phyloP scores from a whole-genome alignment of 139 green algal species.

The Chlamydomonas schloesseri region DNA sequence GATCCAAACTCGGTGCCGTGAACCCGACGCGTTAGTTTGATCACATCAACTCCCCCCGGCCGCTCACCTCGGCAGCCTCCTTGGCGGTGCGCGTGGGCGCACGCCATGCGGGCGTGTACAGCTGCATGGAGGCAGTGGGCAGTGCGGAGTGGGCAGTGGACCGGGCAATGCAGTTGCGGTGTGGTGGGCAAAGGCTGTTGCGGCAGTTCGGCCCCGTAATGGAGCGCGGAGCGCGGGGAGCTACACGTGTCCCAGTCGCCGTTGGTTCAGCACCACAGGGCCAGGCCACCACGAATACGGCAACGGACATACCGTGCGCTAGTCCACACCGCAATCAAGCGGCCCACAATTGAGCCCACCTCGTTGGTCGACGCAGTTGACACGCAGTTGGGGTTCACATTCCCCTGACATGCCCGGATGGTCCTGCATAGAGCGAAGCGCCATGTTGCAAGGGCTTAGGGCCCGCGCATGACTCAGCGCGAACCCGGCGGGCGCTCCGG shows the following conservation, averaged over 20 bases:
- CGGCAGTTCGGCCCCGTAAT: not conserved
- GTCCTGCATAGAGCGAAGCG: not conserved
- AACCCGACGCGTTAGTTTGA: no score
- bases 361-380: conserved; percentile 63
- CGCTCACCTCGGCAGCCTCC: conserved; percentile 52
- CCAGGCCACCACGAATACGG: no score
- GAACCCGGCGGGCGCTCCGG: no score
- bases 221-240: no score
- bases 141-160: not conserved
- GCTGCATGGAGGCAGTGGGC: not conserved
- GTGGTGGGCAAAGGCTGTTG: not conserved
- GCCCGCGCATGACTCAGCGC: no score
- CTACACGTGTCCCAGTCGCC: no score
- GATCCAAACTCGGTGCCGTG: no score
- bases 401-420: conserved; percentile 28
- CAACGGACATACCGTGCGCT: no score
- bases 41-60: not conserved
- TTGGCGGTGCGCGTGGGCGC: conserved; percentile 27
- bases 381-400: conserved; percentile 78
- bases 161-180: not conserved
- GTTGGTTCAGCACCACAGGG: no score
- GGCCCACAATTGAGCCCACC: not conserved
- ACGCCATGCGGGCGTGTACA: conserved; percentile 57
- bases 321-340: no score
- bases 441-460: not conserved